phyloP scores from a whole-genome alignment of 2,329 filamentous ascomycete genomes.

The Fusarium pseudoanthophilum region DNA sequence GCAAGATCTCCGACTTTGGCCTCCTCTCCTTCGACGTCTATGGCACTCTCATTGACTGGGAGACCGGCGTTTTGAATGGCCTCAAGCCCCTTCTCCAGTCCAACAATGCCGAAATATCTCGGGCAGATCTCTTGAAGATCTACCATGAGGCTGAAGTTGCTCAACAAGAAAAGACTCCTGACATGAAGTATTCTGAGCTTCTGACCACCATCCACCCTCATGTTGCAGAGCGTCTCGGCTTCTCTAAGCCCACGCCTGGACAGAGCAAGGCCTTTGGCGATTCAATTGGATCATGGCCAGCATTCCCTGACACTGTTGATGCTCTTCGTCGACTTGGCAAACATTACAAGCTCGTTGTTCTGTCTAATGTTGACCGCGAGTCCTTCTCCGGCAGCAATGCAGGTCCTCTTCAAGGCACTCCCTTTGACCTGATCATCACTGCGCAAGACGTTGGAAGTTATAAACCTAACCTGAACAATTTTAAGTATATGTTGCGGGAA shows the following conservation, averaged over 20 bases:
- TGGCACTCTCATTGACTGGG: constrained; percentile 84
- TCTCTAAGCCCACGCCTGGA: constrained; percentile 49
- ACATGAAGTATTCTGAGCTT: constrained; percentile 68
- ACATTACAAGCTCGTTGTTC: constrained; percentile 66
- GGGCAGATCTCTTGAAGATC: constrained; percentile 55
- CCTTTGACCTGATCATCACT: constrained; percentile 72
- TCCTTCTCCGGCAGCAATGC: constrained; percentile 59
- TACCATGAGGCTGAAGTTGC: constrained; percentile 57
- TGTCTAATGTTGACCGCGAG: constrained; percentile 66
- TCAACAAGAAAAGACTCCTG: constrained; percentile 66
- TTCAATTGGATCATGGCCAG: constrained; percentile 64
- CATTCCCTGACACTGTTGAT: constrained; percentile 68
- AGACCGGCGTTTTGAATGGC: constrained; percentile 68
- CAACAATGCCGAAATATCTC: constrained; percentile 44
- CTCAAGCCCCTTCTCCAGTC: constrained; percentile 62
- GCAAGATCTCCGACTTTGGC: constrained; percentile 44
- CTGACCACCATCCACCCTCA: constrained; percentile 61
- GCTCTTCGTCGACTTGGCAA: constrained; percentile 62
- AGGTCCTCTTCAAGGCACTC: constrained; percentile 59
- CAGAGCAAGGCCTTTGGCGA: constrained; percentile 62
- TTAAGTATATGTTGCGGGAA: constrained; percentile 69
- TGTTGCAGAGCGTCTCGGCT: constrained; percentile 57
- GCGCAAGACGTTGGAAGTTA: constrained; percentile 78
- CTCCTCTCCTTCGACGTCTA: constrained; percentile 81
- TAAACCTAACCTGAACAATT: constrained; percentile 74